Conservation (phyloP, 2,329 filamentous ascomycete genomes). For the Aspergillus aculeatinus region DNA sequence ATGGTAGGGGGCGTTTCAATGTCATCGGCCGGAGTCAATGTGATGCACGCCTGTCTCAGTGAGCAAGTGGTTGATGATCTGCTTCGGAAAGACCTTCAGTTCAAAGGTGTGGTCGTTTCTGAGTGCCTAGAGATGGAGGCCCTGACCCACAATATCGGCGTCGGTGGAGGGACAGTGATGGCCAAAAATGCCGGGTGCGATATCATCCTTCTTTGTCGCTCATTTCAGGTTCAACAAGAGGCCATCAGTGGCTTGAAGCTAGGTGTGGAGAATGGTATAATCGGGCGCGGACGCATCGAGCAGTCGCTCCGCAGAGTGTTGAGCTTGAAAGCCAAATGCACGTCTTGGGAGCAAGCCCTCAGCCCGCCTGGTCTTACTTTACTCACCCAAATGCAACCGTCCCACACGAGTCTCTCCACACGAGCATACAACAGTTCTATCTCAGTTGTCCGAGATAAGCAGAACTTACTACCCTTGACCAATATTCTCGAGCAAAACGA, state of each 20-base stretch:
- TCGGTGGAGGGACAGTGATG: slow-evolving; percentile 95
- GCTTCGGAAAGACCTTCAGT: slow-evolving; percentile 82
- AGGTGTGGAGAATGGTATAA: slow-evolving; percentile 86
- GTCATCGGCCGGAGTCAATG: slow-evolving; percentile 85
- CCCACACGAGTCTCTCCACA: slow-evolving; percentile 76
- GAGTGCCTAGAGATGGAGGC: slow-evolving; percentile 98
- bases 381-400: slow-evolving; percentile 76
- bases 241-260: slow-evolving; percentile 86
- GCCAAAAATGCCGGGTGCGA: slow-evolving; percentile 96
- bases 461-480: slow-evolving; percentile 77
- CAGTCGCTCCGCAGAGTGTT: slow-evolving; percentile 78
- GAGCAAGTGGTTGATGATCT: slow-evolving; percentile 91
- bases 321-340: slow-evolving; percentile 77
- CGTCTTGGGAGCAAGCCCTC: slow-evolving; percentile 87
- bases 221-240: slow-evolving; percentile 84
- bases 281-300: slow-evolving; percentile 74
- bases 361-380: slow-evolving; percentile 77
- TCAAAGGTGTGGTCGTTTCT: slow-evolving; percentile 88
- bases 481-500: slow-evolving; percentile 79
- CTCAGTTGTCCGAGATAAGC: slow-evolving; percentile 86
- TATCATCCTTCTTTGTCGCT: slow-evolving; percentile 81
- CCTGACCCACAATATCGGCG: slow-evolving; percentile 91
- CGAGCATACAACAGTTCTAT: slow-evolving; percentile 91
- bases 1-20: slow-evolving; percentile 95
- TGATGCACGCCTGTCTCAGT: slow-evolving; percentile 90